Conservation (phyloP, 352 stramenopile genomes). For the Phytophthora boehmeriae region DNA sequence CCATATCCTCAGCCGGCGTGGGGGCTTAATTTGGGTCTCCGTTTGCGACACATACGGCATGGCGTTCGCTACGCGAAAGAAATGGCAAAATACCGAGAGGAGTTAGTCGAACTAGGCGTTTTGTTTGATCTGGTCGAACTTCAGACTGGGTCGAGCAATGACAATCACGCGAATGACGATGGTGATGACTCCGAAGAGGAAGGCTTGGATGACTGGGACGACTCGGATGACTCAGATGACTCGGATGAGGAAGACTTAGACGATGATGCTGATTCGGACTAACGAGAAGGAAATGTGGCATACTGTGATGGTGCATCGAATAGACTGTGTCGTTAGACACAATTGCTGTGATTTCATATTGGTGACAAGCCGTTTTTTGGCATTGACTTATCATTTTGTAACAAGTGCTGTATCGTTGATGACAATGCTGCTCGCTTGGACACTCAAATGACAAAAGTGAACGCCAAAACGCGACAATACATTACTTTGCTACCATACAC, state of each 20-base stretch:
- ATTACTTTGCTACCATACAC: constrained; percentile 18
- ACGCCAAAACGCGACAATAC: not conserved
- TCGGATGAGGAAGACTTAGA: constrained; percentile 7
- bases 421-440: not conserved
- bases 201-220: not conserved
- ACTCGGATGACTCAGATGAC: not conserved
- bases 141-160: constrained; percentile 1
- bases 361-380: constrained; percentile 1
- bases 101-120: constrained; percentile 45
- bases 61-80: constrained; percentile 72
- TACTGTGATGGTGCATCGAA: not conserved
- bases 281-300: constrained; percentile 13
- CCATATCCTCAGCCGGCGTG: constrained; percentile 63
- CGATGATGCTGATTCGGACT: constrained; percentile 16
- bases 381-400: not conserved
- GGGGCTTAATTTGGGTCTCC: constrained; percentile 75
- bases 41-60: constrained; percentile 70
- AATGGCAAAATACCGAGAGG: constrained; percentile 54
- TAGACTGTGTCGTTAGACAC: not conserved
- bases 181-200: constrained; percentile 4
- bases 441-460: not conserved
- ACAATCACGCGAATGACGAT: not conserved
- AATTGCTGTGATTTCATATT: constrained; percentile 24
- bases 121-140: constrained; percentile 21
- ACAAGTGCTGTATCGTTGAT: not conserved